Conservation (phyloP, 2,329 filamentous ascomycete species). For the Botrytis paeoniae region DNA sequence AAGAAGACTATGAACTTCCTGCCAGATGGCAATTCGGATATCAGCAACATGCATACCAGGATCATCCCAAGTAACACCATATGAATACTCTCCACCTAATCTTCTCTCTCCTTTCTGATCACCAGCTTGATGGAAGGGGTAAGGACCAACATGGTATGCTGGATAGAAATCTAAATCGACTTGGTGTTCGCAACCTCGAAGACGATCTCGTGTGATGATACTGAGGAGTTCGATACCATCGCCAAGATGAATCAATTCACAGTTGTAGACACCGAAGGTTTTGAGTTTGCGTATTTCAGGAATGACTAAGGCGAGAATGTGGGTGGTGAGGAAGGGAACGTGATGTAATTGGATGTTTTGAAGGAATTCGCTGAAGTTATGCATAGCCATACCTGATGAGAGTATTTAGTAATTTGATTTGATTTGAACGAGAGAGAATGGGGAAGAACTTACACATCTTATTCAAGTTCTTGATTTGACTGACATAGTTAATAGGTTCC, state of each 20-base stretch:
- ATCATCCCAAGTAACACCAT: slow-evolving; percentile 36
- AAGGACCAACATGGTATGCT: slow-evolving; percentile 25
- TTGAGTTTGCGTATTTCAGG: slow-evolving; percentile 32
- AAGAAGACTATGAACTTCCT: slow-evolving; percentile 24
- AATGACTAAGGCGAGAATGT: slow-evolving; percentile 30
- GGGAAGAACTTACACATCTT: slow-evolving; percentile 26
- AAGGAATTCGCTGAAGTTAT: slow-evolving; percentile 28
- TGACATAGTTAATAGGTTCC: slow-evolving; percentile 13
- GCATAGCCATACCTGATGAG: slow-evolving; percentile 23
- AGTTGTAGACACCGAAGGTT: slow-evolving; percentile 33
- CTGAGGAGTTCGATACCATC: slow-evolving; percentile 29
- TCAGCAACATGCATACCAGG: slow-evolving; percentile 19
- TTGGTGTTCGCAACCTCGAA: slow-evolving; percentile 25
- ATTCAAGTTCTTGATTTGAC: slow-evolving; percentile 25
- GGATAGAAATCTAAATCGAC: slow-evolving; percentile 34
- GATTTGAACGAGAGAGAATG: not conserved
- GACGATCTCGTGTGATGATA: slow-evolving; percentile 29
- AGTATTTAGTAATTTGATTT: not conserved
- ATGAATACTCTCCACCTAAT: slow-evolving; percentile 21
- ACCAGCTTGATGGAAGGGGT: slow-evolving; percentile 18
- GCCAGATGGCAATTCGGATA: slow-evolving; percentile 30
- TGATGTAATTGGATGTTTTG: slow-evolving; percentile 33
- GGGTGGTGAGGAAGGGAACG: slow-evolving; percentile 29
- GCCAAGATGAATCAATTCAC: slow-evolving; percentile 32
- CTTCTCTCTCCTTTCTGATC: slow-evolving; percentile 13